Percentiles rank a stretch among this genome's conserved stretches.
Evolutionary conservation across 2,329 filamentous ascomycete species (phyloP).

Genomic region (Corniculantispora saksenae): DNA sequence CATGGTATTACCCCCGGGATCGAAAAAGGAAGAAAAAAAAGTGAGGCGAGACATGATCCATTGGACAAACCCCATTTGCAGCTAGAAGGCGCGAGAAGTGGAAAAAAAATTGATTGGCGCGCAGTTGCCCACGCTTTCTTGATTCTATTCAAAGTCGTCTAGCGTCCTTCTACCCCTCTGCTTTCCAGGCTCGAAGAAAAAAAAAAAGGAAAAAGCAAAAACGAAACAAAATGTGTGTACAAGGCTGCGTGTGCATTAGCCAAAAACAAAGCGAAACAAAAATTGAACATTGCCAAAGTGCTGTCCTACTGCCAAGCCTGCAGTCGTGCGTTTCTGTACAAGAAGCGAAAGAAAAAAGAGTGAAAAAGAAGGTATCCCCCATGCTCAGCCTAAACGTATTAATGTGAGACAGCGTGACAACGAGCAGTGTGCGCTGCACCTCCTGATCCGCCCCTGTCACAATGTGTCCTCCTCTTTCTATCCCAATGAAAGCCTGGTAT

Average conservation of each 20-base stretch:
- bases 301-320: slow-evolving; percentile 8
- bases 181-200: background rate
- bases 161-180: background rate
- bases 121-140: slow-evolving; percentile 3
- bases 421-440: slow-evolving; percentile 4
- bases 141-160: slow-evolving; percentile 1
- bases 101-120: background rate
- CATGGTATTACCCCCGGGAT: background rate
- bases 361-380: background rate
- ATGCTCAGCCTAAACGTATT: slow-evolving; percentile 7
- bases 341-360: slow-evolving; percentile 5
- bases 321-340: background rate
- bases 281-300: slow-evolving; percentile 2
- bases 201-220: background rate
- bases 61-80: background rate
- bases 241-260: background rate
- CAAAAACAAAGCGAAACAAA: background rate
- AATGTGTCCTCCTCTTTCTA: background rate
- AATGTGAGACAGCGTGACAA: slow-evolving; percentile 8
- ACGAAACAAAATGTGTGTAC: background rate
- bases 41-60: background rate
- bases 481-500: background rate
- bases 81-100: background rate
- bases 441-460: background rate
- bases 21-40: background rate